These are phyloP conservation scores for Berberis vulgaris DNA, from an alignment of 164 flowering plant species.

Conservation along the genomic window DNA sequence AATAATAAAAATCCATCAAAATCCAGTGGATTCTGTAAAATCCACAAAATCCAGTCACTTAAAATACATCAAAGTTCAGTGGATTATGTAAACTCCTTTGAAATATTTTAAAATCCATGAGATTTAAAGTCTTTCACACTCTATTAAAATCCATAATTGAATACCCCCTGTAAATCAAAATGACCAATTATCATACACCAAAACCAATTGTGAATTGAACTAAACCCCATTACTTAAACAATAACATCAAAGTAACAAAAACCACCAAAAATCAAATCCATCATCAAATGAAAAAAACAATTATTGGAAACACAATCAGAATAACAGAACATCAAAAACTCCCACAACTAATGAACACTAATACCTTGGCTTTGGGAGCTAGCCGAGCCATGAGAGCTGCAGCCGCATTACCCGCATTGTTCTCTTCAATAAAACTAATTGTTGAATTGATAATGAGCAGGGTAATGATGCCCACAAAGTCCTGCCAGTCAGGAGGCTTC, in stretches of 20 bases:
- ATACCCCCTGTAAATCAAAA: too few species aligned
- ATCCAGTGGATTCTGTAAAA: too few species aligned
- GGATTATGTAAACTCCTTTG: too few species aligned
- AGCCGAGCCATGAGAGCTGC: constrained; percentile 94
- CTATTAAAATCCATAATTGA: too few species aligned
- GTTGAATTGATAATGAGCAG: constrained; percentile 81
- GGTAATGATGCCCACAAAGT: constrained; percentile 76
- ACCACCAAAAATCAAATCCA: background rate
- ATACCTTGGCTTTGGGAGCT: constrained; percentile 86
- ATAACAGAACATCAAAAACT: too few species aligned
- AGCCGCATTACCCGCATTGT: constrained; percentile 94
- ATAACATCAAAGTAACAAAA: background rate
- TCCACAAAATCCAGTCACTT: too few species aligned
- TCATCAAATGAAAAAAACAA: background rate
- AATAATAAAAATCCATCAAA: too few species aligned
- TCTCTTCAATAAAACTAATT: constrained; percentile 88
- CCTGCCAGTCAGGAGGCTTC: constrained; percentile 91
- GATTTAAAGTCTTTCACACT: too few species aligned
- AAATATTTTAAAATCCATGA: too few species aligned
- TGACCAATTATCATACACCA: background rate
- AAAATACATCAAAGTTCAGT: too few species aligned
- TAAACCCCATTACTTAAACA: too few species aligned
- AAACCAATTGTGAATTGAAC: background rate
- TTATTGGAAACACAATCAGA: too few species aligned
- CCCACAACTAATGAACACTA: background rate